Conservation (phyloP, 2,329 filamentous ascomycete genomes). For the Davidsoniella eucalypti region DNA sequence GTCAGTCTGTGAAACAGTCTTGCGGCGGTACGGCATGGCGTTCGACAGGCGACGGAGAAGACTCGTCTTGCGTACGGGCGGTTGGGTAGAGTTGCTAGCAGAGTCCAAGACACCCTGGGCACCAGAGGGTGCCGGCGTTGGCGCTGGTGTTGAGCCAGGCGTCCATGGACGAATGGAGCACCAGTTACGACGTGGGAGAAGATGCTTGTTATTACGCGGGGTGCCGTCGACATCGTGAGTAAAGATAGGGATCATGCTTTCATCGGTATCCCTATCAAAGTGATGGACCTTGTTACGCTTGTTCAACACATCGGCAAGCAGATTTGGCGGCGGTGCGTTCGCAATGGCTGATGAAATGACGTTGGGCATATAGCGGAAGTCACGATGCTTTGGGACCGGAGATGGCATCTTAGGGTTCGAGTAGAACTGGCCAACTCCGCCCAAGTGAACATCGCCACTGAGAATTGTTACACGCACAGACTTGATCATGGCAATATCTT, state of each 20-base stretch:
- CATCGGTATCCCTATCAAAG: slow-evolving; percentile 64
- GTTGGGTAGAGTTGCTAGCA: slow-evolving; percentile 27
- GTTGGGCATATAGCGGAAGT: slow-evolving; percentile 95
- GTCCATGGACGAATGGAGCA: slow-evolving; percentile 78
- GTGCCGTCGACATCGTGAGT: slow-evolving; percentile 77
- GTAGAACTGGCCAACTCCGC: slow-evolving; percentile 86
- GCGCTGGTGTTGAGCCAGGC: slow-evolving; percentile 58
- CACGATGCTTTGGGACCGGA: slow-evolving; percentile 64
- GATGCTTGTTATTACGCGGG: slow-evolving; percentile 73
- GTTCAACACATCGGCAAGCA: slow-evolving; percentile 83
- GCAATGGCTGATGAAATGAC: slow-evolving; percentile 87
- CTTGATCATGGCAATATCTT: slow-evolving; percentile 84
- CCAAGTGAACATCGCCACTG: slow-evolving; percentile 85
- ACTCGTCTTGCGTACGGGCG: slow-evolving; percentile 19
- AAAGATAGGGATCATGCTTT: slow-evolving; percentile 93
- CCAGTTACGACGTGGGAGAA: slow-evolving; percentile 87
- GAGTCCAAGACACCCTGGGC: not conserved
- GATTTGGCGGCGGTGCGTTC: slow-evolving; percentile 73
- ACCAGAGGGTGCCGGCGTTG: slow-evolving; percentile 39
- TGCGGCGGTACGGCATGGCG: slow-evolving; percentile 10
- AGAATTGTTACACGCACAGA: slow-evolving; percentile 84
- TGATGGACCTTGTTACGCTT: slow-evolving; percentile 73
- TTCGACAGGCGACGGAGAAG: slow-evolving; percentile 29
- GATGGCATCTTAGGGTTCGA: slow-evolving; percentile 58
- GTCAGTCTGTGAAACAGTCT: slow-evolving; percentile 20